phyloP scores from a whole-genome alignment of 495 filamentous ascomycete genomes.

The Aspergillus saccharolyticus region DNA sequence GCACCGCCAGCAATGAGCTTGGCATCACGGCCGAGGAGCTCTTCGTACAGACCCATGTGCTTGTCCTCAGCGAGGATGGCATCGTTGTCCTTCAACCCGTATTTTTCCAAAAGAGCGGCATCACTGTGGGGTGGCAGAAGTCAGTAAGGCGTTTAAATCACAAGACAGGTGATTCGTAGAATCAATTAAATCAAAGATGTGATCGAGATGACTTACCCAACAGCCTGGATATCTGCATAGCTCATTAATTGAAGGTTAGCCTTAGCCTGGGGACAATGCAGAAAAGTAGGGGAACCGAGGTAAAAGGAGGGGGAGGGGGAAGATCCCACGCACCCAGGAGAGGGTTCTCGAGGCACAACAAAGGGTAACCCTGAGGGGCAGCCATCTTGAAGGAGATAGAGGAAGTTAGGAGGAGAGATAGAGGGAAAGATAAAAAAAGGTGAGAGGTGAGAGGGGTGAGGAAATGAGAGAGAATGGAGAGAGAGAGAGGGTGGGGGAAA shows the following conservation, averaged over 20 bases:
- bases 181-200: not conserved
- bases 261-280: not conserved
- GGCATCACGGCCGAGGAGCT: slow-evolving; percentile 78
- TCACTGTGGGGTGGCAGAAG: slow-evolving; percentile 33
- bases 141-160: not conserved
- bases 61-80: slow-evolving; percentile 93
- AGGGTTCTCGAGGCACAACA: slow-evolving; percentile 93
- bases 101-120: slow-evolving; percentile 79
- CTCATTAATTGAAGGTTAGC: slow-evolving; percentile 18
- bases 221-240: slow-evolving; percentile 80
- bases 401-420: not conserved
- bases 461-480: slow-evolving; percentile 8
- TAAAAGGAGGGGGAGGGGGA: slow-evolving; percentile 3
- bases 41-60: slow-evolving; percentile 85
- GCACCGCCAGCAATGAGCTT: slow-evolving; percentile 96
- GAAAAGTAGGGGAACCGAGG: not conserved
- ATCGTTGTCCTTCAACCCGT: slow-evolving; percentile 89
- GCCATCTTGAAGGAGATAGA: slow-evolving; percentile 48
- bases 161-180: not conserved
- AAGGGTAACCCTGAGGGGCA: slow-evolving; percentile 66
- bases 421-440: too few species aligned
- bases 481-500: slow-evolving; percentile 13
- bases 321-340: slow-evolving; percentile 66
- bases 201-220: slow-evolving; percentile 54
- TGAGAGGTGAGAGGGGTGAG: slow-evolving; percentile 3